Evolutionary conservation across 495 filamentous ascomycete species (phyloP).

Genomic region (Elaphomyces granulatus): DNA sequence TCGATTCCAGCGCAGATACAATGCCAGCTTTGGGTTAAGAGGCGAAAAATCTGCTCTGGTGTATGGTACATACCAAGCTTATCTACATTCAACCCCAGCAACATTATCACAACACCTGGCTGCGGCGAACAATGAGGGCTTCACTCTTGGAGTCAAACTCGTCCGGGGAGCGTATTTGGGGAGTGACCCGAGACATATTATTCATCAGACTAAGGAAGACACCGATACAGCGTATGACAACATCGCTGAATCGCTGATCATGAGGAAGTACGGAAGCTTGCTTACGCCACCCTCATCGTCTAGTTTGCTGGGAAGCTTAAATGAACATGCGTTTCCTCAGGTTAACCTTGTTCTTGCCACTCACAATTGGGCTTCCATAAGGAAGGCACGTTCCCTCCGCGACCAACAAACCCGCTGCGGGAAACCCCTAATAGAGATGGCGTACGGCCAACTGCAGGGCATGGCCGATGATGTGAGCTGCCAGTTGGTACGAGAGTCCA

Average conservation of each 20-base stretch:
- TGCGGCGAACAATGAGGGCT: constrained; percentile 44
- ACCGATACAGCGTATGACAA: constrained; percentile 28
- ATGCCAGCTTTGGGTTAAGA: constrained; percentile 17
- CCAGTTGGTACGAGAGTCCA: constrained; percentile 43
- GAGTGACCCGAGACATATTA: constrained; percentile 22
- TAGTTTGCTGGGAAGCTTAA: neutral
- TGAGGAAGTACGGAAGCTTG: constrained; percentile 12
- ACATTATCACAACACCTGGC: constrained; percentile 48
- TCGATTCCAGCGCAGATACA: constrained; percentile 59
- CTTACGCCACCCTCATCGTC: constrained; percentile 7
- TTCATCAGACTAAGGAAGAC: constrained; percentile 28
- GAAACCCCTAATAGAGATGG: constrained; percentile 37
- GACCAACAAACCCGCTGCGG: constrained; percentile 23
- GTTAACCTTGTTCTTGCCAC: constrained; percentile 27
- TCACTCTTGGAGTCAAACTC: constrained; percentile 71
- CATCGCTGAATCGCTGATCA: constrained; percentile 16
- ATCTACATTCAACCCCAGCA: constrained; percentile 50
- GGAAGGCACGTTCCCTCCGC: constrained; percentile 31
- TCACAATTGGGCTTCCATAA: constrained; percentile 22
- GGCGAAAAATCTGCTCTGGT: constrained; percentile 36
- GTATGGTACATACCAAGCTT: constrained; percentile 64
- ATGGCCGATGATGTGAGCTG: constrained; percentile 89
- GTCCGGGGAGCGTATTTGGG: constrained; percentile 72
- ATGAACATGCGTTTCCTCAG: constrained; percentile 12
- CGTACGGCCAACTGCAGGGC: constrained; percentile 74